These are phyloP conservation scores for Asclepias syriaca DNA, from an alignment of 257 asterid species.

Conservation along the genomic window DNA sequence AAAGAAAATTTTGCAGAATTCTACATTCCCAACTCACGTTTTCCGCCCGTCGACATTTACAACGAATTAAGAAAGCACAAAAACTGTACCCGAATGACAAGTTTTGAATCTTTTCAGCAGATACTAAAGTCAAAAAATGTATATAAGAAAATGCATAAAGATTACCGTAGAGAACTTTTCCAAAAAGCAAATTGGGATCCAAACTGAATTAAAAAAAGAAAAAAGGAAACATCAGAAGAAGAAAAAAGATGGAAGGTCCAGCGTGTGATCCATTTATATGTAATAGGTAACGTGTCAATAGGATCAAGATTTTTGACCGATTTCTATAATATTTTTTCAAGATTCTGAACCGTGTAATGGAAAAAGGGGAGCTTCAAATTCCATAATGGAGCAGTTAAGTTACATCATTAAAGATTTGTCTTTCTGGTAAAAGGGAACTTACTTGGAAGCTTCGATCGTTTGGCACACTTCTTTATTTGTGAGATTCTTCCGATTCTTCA, in stretches of 20 bases:
- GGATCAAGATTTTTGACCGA: conserved; percentile 5
- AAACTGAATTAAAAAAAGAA: neutral
- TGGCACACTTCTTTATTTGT: neutral
- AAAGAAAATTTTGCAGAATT: neutral
- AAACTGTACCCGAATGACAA: neutral
- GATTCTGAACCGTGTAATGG: neutral
- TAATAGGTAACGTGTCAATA: neutral
- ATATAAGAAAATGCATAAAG: neutral
- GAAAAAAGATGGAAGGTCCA: neutral
- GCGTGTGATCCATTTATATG: neutral
- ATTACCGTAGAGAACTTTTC: neutral
- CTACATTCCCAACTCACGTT: neutral
- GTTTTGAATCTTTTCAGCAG: neutral
- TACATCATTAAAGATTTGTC: neutral
- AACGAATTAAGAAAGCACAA: neutral
- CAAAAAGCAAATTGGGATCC: neutral
- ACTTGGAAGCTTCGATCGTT: neutral
- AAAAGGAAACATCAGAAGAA: neutral
- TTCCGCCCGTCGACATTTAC: neutral
- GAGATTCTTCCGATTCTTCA: neutral
- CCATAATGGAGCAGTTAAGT: neutral
- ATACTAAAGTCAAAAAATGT: neutral
- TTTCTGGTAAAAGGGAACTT: neutral
- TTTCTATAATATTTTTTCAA: neutral
- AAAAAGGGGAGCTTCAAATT: neutral